These are phyloP conservation scores for Hymenotorrendiella dingleyae DNA, from an alignment of 2,329 filamentous ascomycete species.

Conservation along the genomic window DNA sequence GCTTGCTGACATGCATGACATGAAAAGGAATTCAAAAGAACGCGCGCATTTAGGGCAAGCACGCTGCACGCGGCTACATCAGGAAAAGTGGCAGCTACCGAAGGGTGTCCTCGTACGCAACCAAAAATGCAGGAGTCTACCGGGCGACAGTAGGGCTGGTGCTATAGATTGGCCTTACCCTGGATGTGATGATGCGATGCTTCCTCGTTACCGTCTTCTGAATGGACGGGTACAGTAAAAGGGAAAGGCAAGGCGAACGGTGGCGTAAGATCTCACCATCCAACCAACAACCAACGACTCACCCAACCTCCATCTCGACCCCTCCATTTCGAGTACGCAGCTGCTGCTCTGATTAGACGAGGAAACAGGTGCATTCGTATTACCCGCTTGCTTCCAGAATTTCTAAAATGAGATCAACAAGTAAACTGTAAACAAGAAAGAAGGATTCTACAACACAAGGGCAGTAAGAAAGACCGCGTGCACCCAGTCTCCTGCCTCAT, in stretches of 20 bases:
- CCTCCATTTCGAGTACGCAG: too few relatives aligned
- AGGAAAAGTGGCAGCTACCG: too few relatives aligned
- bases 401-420: not conserved
- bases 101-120: not conserved
- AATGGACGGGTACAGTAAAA: too few relatives aligned
- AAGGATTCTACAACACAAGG: not conserved
- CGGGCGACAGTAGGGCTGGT: not conserved
- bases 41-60: too few relatives aligned
- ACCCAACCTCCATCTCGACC: too few relatives aligned
- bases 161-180: not conserved
- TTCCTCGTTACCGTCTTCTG: too few relatives aligned
- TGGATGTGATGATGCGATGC: not conserved
- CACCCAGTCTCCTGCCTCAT: too few relatives aligned
- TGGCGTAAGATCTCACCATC: not conserved
- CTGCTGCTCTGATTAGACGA: not conserved
- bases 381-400: not conserved
- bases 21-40: too few relatives aligned
- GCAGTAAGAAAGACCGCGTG: too few relatives aligned
- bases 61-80: too few relatives aligned
- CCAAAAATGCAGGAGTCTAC: not conserved
- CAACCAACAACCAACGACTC: too few relatives aligned
- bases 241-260: slow-evolving; percentile 5
- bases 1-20: too few relatives aligned
- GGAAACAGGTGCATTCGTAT: not conserved
- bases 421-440: not conserved